These are phyloP conservation scores for Candida hungchunana DNA, from an alignment of 805 yeast genomes.

Conservation along the genomic window DNA sequence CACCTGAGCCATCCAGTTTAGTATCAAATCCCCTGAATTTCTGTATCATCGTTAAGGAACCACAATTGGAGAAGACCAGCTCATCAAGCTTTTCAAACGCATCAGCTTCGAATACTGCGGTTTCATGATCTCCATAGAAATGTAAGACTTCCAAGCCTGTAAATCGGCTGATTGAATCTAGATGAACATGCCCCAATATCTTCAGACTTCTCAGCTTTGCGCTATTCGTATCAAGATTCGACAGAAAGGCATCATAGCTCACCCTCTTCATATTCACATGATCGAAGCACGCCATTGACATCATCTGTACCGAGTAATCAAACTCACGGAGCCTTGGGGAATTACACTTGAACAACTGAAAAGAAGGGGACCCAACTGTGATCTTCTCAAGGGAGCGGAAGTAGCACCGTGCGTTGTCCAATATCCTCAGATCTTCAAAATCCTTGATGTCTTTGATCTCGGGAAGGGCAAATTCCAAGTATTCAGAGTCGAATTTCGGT, in stretches of 20 bases:
- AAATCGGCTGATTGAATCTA: conserved; percentile 8
- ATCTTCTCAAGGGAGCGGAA: conserved; percentile 13
- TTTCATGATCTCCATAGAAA: conserved; percentile 18
- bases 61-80: conserved; percentile 15
- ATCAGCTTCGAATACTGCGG: conserved; percentile 6
- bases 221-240: conserved; percentile 7
- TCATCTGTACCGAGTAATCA: conserved; percentile 16
- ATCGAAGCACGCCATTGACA: conserved; percentile 15
- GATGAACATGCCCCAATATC: conserved; percentile 15
- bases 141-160: conserved; percentile 11
- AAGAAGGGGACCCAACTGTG: conserved; percentile 21
- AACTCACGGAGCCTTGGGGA: conserved; percentile 17
- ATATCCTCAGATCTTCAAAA: conserved; percentile 20
- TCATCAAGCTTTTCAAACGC: conserved; percentile 10
- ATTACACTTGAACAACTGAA: conserved; percentile 18
- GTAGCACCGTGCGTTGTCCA: conserved; percentile 23
- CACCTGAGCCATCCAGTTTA: too few relatives aligned
- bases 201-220: conserved; percentile 12
- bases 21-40: conserved; percentile 1
- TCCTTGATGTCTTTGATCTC: conserved; percentile 11
- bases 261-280: conserved; percentile 14
- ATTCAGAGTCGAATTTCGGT: conserved; percentile 18
- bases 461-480: conserved; percentile 20
- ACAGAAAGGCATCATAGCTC: conserved; percentile 15
- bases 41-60: conserved; percentile 5